These are phyloP conservation scores for Sclerotinia glacialis DNA, from an alignment of 2,329 filamentous ascomycete genomes.

Conservation along the genomic window DNA sequence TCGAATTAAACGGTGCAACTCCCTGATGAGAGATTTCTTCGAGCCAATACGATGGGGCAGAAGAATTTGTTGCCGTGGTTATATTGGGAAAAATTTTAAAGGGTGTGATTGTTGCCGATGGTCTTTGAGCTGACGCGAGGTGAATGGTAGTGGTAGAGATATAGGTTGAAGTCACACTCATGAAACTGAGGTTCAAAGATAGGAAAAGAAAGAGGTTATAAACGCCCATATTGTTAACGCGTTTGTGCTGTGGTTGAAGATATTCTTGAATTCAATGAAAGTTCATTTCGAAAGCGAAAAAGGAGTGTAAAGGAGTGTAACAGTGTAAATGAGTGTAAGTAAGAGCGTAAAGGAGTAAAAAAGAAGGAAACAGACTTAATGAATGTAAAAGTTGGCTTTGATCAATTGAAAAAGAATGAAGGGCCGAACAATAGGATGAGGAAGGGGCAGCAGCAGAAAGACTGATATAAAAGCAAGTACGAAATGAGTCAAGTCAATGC, in stretches of 20 bases:
- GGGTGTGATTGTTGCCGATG: not conserved
- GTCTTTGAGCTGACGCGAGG: not conserved
- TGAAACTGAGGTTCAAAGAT: not conserved
- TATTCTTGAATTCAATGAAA: not conserved
- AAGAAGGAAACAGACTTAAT: not conserved
- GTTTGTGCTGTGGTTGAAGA: not conserved
- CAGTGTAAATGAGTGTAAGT: not conserved
- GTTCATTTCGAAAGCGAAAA: not conserved
- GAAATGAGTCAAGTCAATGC: not conserved
- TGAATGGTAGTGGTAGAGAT: not conserved
- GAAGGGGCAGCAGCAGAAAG: not conserved
- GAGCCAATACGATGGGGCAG: conserved; percentile 26
- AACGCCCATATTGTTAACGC: not conserved
- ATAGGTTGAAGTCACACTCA: not conserved
- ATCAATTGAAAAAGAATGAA: not conserved
- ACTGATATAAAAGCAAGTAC: conserved; percentile 6
- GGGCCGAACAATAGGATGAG: not conserved
- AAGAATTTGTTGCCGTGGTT: not conserved
- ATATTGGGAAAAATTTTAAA: not conserved
- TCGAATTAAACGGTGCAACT: conserved; percentile 24
- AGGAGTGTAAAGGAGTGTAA: not conserved
- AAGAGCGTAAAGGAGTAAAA: not conserved
- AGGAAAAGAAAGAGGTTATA: not conserved
- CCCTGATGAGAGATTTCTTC: conserved; percentile 30
- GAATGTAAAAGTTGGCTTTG: not conserved